Base-by-base conservation (phyloP, 2,329 filamentous ascomycete genomes). In the Colletotrichum limetticola region DNA sequence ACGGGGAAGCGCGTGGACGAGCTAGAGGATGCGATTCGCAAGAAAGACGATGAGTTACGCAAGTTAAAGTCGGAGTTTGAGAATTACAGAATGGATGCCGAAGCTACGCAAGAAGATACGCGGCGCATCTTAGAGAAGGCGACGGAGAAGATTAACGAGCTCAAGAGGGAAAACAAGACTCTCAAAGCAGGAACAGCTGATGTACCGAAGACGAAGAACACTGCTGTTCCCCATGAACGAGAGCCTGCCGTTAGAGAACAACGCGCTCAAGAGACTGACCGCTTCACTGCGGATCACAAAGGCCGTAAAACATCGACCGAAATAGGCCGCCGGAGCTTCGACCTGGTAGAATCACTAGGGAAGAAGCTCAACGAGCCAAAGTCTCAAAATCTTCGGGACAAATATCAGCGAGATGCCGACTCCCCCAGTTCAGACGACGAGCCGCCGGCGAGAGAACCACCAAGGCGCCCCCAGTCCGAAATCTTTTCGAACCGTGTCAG, bases 101-200 rank as follows among this genome's bases (percentile, higher is more conserved):
- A 90, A 73, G 79, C 84, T 6, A 86, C 86, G 49, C 86, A 89
- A n/a, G 81, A 83, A 9, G 89, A 92, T 72, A 88, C 88, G 4
- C 86, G 87, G 76, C 84, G 86, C 19, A 87, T 91, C 2, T 76
- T 91, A 57, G 85, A 88, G 66, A 86, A 86, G 74, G 89, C 90
- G 68, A 89, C 91, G 71, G 83, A 85, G 52, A 89, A 89, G 79
- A 90, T 91, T 72, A 81, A 85, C 9, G 85, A 88, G 56, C 84
- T 92, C 8, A 89, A 88, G 79, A 87, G 86, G 75, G 86, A 89
- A 75, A 79, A 90, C 52, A 84, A 83, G 71, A 80, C 80, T 1
- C 79, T 90, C 3, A 87, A 87, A 76, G 77, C 74, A 12, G 76
- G 75, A 11, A 71, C 70, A 16, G 74, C 53, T 74, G 68, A 74